Percentiles rank a stretch among this genome's conserved stretches.
Conservation (phyloP, 331 rosid species). For the Pyracantha coccinea region DNA sequence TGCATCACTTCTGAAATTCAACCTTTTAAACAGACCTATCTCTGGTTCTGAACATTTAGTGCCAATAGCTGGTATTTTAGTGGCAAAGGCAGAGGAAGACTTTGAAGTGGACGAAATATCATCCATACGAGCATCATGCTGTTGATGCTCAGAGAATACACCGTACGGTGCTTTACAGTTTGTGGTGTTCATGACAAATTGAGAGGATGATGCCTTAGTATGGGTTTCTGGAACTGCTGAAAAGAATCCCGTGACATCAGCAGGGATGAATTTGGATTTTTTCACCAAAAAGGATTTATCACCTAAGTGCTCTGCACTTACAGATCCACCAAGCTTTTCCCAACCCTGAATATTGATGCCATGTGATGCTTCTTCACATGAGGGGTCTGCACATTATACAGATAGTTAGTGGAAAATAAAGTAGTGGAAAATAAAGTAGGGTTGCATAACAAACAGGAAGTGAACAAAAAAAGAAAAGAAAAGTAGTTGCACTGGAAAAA, state of each 20-base stretch:
- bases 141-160: constrained; percentile 29
- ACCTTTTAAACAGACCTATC: constrained; percentile 16
- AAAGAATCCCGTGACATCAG: constrained; percentile 25
- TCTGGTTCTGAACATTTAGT: constrained; percentile 28
- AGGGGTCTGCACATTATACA: constrained; percentile 29
- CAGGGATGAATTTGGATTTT: constrained; percentile 22
- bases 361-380: constrained; percentile 25
- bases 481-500: neutral
- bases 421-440: neutral
- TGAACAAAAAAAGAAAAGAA: too few species aligned
- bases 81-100: constrained; percentile 11
- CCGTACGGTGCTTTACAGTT: constrained; percentile 14
- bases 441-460: neutral
- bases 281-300: constrained; percentile 31
- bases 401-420: neutral
- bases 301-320: constrained; percentile 18
- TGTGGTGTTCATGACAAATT: constrained; percentile 22
- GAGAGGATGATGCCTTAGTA: constrained; percentile 17
- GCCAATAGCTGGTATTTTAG: constrained; percentile 23
- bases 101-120: constrained; percentile 13
- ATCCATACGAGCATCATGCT: constrained; percentile 19
- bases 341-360: constrained; percentile 17
- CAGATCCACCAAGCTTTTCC: constrained; percentile 24
- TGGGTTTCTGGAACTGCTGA: constrained; percentile 29
- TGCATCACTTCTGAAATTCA: constrained; percentile 20